phyloP scores from a whole-genome alignment of 768 basidiomycete genomes.

The Tricholoma hemisulphureum region DNA sequence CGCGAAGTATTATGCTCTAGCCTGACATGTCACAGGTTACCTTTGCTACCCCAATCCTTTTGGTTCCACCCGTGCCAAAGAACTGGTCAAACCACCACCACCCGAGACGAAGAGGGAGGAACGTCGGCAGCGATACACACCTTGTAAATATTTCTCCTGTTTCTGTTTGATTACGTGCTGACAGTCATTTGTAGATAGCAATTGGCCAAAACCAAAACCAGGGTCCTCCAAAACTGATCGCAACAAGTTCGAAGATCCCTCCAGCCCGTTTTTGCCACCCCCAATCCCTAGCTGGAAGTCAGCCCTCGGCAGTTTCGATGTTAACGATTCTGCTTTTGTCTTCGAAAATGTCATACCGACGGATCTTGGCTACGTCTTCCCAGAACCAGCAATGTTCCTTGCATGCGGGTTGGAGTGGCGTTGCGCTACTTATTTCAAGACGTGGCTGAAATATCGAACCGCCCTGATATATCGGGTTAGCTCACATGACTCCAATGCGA shows the following conservation, averaged over 20 bases:
- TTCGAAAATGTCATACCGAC: neutral
- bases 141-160: slow-evolving; percentile 1
- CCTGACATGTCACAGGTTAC: neutral
- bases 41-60: neutral
- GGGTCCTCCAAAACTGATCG: neutral
- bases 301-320: neutral
- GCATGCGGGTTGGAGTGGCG: neutral
- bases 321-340: neutral
- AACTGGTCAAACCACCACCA: neutral
- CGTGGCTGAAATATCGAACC: slow-evolving; percentile 3
- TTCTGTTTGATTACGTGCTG: neutral
- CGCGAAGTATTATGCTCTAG: neutral
- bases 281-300: slow-evolving; percentile 4
- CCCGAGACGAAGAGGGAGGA: neutral
- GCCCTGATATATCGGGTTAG: slow-evolving; percentile 4
- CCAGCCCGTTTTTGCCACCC: neutral
- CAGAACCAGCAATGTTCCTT: no score
- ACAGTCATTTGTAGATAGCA: neutral
- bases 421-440: neutral
- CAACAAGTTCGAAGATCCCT: slow-evolving; percentile 11
- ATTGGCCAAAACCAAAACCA: neutral
- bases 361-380: no score
- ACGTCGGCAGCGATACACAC: neutral
- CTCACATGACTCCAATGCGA: neutral
- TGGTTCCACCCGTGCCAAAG: neutral